phyloP scores from a whole-genome alignment of 225 moss, liverwort and hornwort genomes.

The Bryum argenteum region DNA sequence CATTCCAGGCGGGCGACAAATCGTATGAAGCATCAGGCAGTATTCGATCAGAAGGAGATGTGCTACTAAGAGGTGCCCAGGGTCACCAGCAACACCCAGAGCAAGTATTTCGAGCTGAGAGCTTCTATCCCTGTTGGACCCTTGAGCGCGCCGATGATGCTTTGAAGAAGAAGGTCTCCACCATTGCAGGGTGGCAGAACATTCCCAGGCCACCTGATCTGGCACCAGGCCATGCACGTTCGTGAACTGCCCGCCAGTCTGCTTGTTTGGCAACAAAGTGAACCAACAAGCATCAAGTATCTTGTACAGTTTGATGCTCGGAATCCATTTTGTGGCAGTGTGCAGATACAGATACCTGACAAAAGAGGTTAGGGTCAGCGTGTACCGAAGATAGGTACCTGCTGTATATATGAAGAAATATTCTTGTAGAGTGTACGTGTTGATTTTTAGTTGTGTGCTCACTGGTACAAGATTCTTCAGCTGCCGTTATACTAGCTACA shows the following conservation, averaged over 20 bases:
- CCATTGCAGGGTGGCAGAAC: conserved; percentile 83
- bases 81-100: conserved; percentile 59
- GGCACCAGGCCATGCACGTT: conserved; percentile 30
- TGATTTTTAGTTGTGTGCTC: conserved; percentile 4
- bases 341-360: background rate
- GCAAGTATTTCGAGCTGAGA: conserved; percentile 72
- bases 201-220: conserved; percentile 60
- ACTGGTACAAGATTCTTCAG: conserved; percentile 13
- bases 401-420: background rate
- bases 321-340: conserved; percentile 14
- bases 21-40: conserved; percentile 58
- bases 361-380: conserved; percentile 13
- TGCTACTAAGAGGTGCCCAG: conserved; percentile 74
- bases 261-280: conserved; percentile 20
- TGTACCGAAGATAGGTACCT: background rate
- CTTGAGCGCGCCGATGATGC: conserved; percentile 73
- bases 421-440: conserved; percentile 17
- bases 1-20: conserved; percentile 77
- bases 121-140: conserved; percentile 81
- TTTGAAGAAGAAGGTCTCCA: conserved; percentile 72
- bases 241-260: conserved; percentile 11
- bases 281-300: conserved; percentile 3
- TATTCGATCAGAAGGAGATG: conserved; percentile 84
- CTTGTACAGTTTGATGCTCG: conserved; percentile 23
- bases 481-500: background rate